These are phyloP conservation scores for Phytophthora pistaciae DNA, from an alignment of 352 stramenopile species.

Conservation along the genomic window DNA sequence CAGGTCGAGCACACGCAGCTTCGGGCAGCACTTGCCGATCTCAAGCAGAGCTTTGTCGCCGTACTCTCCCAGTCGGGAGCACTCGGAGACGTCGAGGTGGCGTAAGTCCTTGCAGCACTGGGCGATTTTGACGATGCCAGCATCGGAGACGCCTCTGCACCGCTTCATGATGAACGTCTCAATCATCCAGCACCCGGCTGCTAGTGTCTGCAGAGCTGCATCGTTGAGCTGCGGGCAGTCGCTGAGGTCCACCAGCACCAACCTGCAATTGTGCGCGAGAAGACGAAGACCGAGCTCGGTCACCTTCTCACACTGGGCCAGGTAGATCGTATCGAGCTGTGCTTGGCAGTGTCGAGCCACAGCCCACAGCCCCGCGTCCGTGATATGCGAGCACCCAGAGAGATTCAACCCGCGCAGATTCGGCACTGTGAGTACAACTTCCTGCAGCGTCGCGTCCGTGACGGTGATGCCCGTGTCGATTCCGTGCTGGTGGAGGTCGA, in stretches of 20 bases:
- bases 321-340: slow-evolving; percentile 76
- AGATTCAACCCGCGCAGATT: slow-evolving; percentile 73
- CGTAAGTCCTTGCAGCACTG: slow-evolving; percentile 85
- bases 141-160: slow-evolving; percentile 84
- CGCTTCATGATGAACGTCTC: slow-evolving; percentile 85
- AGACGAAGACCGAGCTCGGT: slow-evolving; percentile 92
- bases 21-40: slow-evolving; percentile 83
- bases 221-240: slow-evolving; percentile 90
- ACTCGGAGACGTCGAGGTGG: slow-evolving; percentile 89
- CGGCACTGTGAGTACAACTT: slow-evolving; percentile 85
- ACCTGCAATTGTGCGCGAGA: slow-evolving; percentile 87
- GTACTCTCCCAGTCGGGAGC: slow-evolving; percentile 90
- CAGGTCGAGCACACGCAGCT: slow-evolving; percentile 84
- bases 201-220: slow-evolving; percentile 82
- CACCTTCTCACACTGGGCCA: slow-evolving; percentile 80
- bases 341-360: slow-evolving; percentile 81
- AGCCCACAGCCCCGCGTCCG: slow-evolving; percentile 89
- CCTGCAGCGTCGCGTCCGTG: slow-evolving; percentile 92
- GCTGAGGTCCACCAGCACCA: slow-evolving; percentile 86
- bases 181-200: slow-evolving; percentile 88
- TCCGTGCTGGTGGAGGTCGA: slow-evolving; percentile 89
- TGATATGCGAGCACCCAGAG: slow-evolving; percentile 77
- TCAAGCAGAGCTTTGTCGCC: slow-evolving; percentile 93
- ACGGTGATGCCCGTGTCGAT: slow-evolving; percentile 88
- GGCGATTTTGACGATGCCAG: slow-evolving; percentile 88